phyloP scores from a whole-genome alignment of 805 yeast species.

The Nakazawaea ernobii region DNA sequence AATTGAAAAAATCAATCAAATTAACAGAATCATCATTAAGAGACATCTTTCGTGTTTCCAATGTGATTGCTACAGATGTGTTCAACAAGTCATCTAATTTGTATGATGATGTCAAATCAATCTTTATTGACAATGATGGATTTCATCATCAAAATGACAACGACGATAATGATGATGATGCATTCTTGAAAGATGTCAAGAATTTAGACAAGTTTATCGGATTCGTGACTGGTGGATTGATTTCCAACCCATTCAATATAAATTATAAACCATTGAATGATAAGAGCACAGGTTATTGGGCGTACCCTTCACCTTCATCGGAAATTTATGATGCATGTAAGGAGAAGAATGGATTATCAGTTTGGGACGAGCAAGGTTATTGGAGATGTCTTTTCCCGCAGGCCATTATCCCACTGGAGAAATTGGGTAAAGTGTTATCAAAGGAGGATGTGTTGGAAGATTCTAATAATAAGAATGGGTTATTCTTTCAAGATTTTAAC shows the following conservation, averaged over 20 bases:
- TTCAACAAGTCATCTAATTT: not conserved
- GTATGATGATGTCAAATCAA: slow-evolving; percentile 2
- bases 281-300: slow-evolving; percentile 38
- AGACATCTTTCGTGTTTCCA: slow-evolving; percentile 2
- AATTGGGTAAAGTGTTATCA: slow-evolving; percentile 33
- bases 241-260: slow-evolving; percentile 8
- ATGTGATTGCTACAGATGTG: not conserved
- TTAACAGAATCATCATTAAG: not conserved
- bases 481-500: slow-evolving; percentile 59
- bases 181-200: slow-evolving; percentile 6
- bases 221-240: slow-evolving; percentile 3
- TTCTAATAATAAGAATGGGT: slow-evolving; percentile 41
- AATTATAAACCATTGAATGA: slow-evolving; percentile 12
- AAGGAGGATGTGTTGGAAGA: slow-evolving; percentile 54
- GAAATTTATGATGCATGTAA: slow-evolving; percentile 58
- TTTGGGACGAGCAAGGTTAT: slow-evolving; percentile 78
- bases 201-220: slow-evolving; percentile 6
- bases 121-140: not conserved
- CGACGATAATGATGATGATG: slow-evolving; percentile 6
- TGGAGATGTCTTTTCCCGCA: slow-evolving; percentile 90
- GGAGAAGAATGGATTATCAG: slow-evolving; percentile 59
- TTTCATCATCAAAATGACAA: no score
- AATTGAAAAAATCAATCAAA: not conserved
- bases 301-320: slow-evolving; percentile 54
- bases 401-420: slow-evolving; percentile 29